Evolutionary conservation across 805 yeast genomes (phyloP), one percentile per base, ranked within the genome.

Genomic region (Teunomyces atbi): DNA sequence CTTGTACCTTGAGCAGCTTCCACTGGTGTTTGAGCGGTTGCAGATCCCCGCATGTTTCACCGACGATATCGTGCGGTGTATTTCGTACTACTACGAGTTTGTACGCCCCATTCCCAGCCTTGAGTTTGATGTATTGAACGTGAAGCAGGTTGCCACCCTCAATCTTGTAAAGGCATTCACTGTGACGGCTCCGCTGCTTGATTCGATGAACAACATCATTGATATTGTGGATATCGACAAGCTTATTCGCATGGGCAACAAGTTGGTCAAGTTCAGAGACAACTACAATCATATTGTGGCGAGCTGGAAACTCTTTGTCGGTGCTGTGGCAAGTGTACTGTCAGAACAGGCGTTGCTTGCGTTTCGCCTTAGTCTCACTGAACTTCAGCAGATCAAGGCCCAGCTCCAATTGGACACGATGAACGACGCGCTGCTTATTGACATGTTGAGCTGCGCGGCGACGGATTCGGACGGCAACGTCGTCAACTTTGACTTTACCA

Each of bases 171-270:
- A 54, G 39, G 58, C 59, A 6, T 60, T 55, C 26, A 69, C 76
- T 3, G 57, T 72, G 18, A 57, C 68, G 2, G 41, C 56, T 2
- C 43, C 49, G 3, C 30, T 48, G 13, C 20, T 40, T 18, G 40
- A 40, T 5, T 51, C 50, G 13, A 36, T 52, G 1, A 47, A 48
- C 21, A 65, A 62, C 18, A 58, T 66, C 7, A 56, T 71, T 5
- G 77, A 72, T 47, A 61, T 73, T 4, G 57, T 73, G 12, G 77
- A 73, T 49, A 59, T 72, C 21, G 76, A 71, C 45, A 73, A 71
- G 51, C 56, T 72, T 21, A 57, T 69, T 12, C 32, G 37, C 16
- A 59, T 64, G 45, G 49, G 56, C 35, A 56, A 52, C 35, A 59
- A 60, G 40, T 57, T 72, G 15, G 44, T 71, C 15, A 60, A 62